phyloP scores from a whole-genome alignment of 2,329 filamentous ascomycete species.

The Pestalotiopsis fici region DNA sequence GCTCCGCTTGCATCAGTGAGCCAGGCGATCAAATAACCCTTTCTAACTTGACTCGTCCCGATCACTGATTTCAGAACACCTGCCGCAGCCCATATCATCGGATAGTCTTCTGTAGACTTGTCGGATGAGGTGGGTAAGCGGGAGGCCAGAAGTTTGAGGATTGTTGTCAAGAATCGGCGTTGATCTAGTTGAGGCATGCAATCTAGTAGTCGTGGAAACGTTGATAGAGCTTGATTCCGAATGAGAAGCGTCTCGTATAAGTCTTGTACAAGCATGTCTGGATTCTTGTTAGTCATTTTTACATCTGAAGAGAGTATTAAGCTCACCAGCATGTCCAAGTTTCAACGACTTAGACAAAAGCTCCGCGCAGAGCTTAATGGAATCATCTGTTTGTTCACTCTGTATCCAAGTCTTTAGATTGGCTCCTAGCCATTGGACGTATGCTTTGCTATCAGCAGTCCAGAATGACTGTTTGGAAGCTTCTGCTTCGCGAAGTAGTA shows the following conservation, averaged over 20 bases:
- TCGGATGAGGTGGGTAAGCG: conserved; percentile 32
- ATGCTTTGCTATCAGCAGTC: conserved; percentile 65
- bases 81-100: conserved; percentile 57
- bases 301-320: neutral
- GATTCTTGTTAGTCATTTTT: conserved; percentile 4
- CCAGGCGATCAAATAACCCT: conserved; percentile 62
- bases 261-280: conserved; percentile 42
- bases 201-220: conserved; percentile 33
- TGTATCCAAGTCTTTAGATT: conserved; percentile 56
- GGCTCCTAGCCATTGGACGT: conserved; percentile 70
- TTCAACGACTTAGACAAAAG: conserved; percentile 63
- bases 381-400: conserved; percentile 31
- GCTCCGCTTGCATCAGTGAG: conserved; percentile 64
- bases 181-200: conserved; percentile 43
- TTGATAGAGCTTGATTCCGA: conserved; percentile 18
- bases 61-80: conserved; percentile 55
- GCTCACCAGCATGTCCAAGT: conserved; percentile 71
- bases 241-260: conserved; percentile 24
- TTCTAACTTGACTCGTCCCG: conserved; percentile 46
- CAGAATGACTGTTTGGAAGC: conserved; percentile 45
- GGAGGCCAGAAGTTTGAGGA: conserved; percentile 47
- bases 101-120: conserved; percentile 29
- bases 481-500: conserved; percentile 39
- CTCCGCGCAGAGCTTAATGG: conserved; percentile 43
- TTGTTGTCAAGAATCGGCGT: conserved; percentile 38